Conservation (phyloP, 2,329 filamentous ascomycete species). For the Helicocarpus griseus region DNA sequence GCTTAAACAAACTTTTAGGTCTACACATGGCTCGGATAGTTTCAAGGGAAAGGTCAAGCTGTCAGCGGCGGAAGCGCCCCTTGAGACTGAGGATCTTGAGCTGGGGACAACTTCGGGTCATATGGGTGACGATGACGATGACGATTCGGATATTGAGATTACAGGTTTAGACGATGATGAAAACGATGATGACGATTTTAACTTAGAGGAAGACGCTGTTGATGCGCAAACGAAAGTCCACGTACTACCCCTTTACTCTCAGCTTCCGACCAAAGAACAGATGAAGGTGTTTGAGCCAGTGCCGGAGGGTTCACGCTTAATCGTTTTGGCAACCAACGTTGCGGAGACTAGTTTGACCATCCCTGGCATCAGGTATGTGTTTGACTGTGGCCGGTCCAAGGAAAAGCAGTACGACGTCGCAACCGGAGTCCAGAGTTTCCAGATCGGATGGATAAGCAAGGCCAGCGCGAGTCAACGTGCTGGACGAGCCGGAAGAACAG, state of each 20-base stretch:
- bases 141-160: slow-evolving; percentile 52
- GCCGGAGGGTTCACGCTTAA: slow-evolving; percentile 71
- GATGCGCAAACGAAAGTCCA: slow-evolving; percentile 63
- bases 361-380: slow-evolving; percentile 88
- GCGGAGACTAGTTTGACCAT: slow-evolving; percentile 97
- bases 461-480: slow-evolving; percentile 85
- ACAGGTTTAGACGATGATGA: slow-evolving; percentile 48
- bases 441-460: slow-evolving; percentile 95
- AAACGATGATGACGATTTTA: slow-evolving; percentile 56
- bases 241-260: slow-evolving; percentile 85
- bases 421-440: slow-evolving; percentile 90
- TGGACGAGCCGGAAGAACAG: slow-evolving; percentile 89
- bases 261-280: slow-evolving; percentile 83
- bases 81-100: slow-evolving; percentile 82
- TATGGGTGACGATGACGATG: slow-evolving; percentile 44
- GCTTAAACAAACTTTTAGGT: slow-evolving; percentile 60
- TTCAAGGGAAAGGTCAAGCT: slow-evolving; percentile 62
- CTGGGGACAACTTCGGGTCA: slow-evolving; percentile 48
- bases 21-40: slow-evolving; percentile 38
- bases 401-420: slow-evolving; percentile 80
- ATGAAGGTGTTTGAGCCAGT: slow-evolving; percentile 78
- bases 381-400: slow-evolving; percentile 87
- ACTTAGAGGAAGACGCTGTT: slow-evolving; percentile 52
- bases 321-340: slow-evolving; percentile 91
- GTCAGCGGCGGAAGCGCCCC: slow-evolving; percentile 63